Evolutionary conservation across 768 basidiomycete genomes (phyloP), one percentile per base, ranked within the genome.

Genomic region (Omphalotus guepiniiformis): DNA sequence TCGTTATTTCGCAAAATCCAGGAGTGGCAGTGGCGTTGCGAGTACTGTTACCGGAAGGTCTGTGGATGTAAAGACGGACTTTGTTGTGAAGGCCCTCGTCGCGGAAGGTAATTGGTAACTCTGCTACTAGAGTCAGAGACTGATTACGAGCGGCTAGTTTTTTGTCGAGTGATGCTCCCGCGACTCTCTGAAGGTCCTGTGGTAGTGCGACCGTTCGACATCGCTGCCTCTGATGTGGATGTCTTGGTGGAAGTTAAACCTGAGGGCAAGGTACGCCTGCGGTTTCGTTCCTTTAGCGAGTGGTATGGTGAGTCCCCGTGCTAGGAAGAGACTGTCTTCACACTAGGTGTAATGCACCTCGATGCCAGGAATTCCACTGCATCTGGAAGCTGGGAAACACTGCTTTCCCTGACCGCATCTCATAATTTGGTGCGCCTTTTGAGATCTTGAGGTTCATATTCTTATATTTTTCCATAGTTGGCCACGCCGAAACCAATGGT

Each of bases 261-360:
- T 0, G 78, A 84, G 47, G 86, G 82, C 46, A 85, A 79, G 75
- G 90, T 88, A 51, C 40, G 68, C 62, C 7, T 27, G 18, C 19
- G 36, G 9, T 46, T 40, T 37, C 22, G 11, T 15, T 28, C 25
- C 23, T n/a, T 7, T 9, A 30, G 26, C 49, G 46, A 46, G 55
- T 41, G 50, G 29, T 18, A 21, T 35, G 21, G 32, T 48, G 42
- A 47, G 46, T 42, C 12, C 25, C n/a, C 52, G 41, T 19, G 35
- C 8, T 54, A 93, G 83, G 81, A 89, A 45, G 83, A 89, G 61
- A 88, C 79, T 12, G 71, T 82, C 11, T 50, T 93, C 34, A 82
- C 78, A 1, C 50, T 90, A 8, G 75, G 72, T 4, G 60, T 89
- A 4, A 78, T 80, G 74, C 80, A 88, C 56, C 54, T 88, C 16